A percentile compares a stretch with the other conserved stretches of the same genome.
These are phyloP conservation scores for Pochonia chlamydosporia DNA, from an alignment of 2,329 filamentous ascomycete species.

Conservation along the genomic window DNA sequence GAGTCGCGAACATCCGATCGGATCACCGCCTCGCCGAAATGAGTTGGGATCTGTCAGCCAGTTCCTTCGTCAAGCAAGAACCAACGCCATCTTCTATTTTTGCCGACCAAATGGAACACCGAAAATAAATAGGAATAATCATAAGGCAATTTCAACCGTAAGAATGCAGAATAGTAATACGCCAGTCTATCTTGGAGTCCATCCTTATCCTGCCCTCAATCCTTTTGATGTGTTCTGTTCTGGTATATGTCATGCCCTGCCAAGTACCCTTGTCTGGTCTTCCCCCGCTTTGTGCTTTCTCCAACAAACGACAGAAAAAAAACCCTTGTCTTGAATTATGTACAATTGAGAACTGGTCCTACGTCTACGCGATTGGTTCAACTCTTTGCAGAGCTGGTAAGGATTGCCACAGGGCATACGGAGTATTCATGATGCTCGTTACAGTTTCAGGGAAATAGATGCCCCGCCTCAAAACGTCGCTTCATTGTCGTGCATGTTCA, in stretches of 20 bases:
- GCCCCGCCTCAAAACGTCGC: background rate
- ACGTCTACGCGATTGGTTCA: conserved; percentile 1
- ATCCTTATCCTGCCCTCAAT: background rate
- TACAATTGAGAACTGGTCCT: background rate
- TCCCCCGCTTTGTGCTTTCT: background rate
- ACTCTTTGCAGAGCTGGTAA: background rate
- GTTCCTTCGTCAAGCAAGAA: too few species aligned
- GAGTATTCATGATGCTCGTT: background rate
- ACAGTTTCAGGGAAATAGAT: background rate
- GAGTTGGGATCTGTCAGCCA: too few species aligned
- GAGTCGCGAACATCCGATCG: too few species aligned
- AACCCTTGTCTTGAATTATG: background rate
- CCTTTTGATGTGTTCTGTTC: background rate
- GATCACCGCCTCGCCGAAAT: too few species aligned
- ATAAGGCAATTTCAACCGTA: too few species aligned
- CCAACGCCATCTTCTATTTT: too few species aligned
- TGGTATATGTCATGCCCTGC: background rate
- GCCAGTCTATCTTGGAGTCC: background rate
- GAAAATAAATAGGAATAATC: too few species aligned
- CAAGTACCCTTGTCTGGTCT: too few species aligned
- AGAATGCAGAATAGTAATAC: background rate
- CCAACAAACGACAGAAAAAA: background rate
- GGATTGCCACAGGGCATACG: background rate
- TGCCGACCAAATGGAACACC: too few species aligned
- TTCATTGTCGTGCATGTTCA: background rate